These are phyloP conservation scores for Hemisphaericaspora lyxosophila DNA, from an alignment of 1,139 yeast species.

Conservation along the genomic window DNA sequence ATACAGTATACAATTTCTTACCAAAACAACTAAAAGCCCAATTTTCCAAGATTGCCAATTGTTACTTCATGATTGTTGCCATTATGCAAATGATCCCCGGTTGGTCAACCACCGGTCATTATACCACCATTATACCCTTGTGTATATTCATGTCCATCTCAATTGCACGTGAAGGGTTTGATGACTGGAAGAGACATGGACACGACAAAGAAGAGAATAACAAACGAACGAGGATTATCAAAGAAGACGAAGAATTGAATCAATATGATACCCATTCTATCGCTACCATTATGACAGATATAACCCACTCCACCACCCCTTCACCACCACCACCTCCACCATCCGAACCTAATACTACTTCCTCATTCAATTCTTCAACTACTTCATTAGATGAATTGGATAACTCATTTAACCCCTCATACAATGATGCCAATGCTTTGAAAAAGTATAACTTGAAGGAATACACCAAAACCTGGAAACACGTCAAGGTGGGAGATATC, in stretches of 20 bases:
- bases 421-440: slow-evolving; percentile 29
- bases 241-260: slow-evolving; percentile 28
- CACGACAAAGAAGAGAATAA: slow-evolving; percentile 85
- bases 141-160: slow-evolving; percentile 86
- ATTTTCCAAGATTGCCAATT: slow-evolving; percentile 87
- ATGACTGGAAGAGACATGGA: slow-evolving; percentile 84
- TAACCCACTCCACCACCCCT: not conserved
- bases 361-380: slow-evolving; percentile 13
- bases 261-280: slow-evolving; percentile 39
- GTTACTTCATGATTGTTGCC: slow-evolving; percentile 82
- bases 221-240: slow-evolving; percentile 48
- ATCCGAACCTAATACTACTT: not conserved
- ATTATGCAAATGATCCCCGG: slow-evolving; percentile 94
- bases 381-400: slow-evolving; percentile 12
- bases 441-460: slow-evolving; percentile 34
- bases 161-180: slow-evolving; percentile 89
- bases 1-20: slow-evolving; percentile 74
- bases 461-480: slow-evolving; percentile 60
- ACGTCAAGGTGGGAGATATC: slow-evolving; percentile 82
- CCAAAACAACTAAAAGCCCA: slow-evolving; percentile 91
- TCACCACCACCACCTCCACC: slow-evolving; percentile 3
- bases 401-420: slow-evolving; percentile 5
- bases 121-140: slow-evolving; percentile 88
- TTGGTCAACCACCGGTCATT: slow-evolving; percentile 98
- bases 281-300: slow-evolving; percentile 39